Evolutionary conservation across 306 rosid species (phyloP).

Genomic region (Mimosa pudica): DNA sequence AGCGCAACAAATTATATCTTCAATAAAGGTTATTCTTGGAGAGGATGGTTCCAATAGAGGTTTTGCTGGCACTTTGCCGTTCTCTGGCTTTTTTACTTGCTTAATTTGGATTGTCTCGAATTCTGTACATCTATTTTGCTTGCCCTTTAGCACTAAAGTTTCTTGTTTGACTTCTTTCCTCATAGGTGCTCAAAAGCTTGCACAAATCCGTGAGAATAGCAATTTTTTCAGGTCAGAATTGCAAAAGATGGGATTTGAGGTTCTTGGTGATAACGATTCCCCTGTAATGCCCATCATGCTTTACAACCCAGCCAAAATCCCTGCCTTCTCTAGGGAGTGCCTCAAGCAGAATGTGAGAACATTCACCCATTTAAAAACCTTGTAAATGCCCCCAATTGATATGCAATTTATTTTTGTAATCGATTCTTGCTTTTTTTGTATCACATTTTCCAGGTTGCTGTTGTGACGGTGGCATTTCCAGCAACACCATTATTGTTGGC

Average conservation of each 20-base stretch:
- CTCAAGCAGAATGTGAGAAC: conserved; percentile 70
- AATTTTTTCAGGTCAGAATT: conserved; percentile 81
- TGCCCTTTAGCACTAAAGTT: conserved; percentile 16
- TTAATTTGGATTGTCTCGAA: not conserved
- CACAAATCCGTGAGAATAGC: conserved; percentile 72
- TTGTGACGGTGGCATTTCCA: conserved; percentile 83
- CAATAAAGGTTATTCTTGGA: conserved; percentile 75
- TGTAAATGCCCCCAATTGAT: not conserved
- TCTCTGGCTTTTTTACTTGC: not conserved
- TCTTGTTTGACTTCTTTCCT: conserved; percentile 11
- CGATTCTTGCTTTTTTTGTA: not conserved
- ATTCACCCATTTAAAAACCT: conserved; percentile 3
- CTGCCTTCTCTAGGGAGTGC: conserved; percentile 85
- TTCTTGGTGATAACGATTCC: conserved; percentile 72
- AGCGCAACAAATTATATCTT: conserved; percentile 75
- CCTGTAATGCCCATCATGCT: conserved; percentile 86
- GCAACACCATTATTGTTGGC: conserved; percentile 81
- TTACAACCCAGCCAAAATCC: conserved; percentile 82
- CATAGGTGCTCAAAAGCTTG: conserved; percentile 76
- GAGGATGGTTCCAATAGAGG: conserved; percentile 91
- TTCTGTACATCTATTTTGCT: conserved; percentile 2
- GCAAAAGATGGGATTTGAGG: conserved; percentile 82
- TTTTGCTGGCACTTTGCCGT: conserved; percentile 26
- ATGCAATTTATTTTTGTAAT: not conserved
- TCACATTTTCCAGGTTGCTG: conserved; percentile 61